Conservation (phyloP, 75 land plant species). For the Selaginella moellendorffii region DNA sequence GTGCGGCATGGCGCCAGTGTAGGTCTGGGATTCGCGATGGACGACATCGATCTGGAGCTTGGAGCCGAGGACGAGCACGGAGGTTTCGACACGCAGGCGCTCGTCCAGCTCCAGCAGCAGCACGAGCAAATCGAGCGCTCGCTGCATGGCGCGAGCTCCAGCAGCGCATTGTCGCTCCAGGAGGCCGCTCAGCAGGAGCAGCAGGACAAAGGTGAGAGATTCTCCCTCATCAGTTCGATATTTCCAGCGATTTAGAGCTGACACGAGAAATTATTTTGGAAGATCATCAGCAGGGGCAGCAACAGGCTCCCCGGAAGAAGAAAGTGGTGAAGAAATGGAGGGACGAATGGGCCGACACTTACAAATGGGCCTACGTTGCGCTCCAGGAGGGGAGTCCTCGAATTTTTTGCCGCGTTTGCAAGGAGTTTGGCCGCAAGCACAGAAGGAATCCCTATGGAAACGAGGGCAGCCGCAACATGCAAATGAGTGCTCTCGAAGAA, state of each 20-base stretch:
- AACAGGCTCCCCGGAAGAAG: slow-evolving; percentile 57
- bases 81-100: slow-evolving; percentile 35
- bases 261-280: too few relatives aligned
- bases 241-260: too few relatives aligned
- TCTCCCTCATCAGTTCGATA: not conserved
- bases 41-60: slow-evolving; percentile 89
- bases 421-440: slow-evolving; percentile 94
- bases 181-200: not conserved
- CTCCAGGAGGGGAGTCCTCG: slow-evolving; percentile 73
- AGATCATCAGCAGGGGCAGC: too few relatives aligned
- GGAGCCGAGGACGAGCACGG: slow-evolving; percentile 85
- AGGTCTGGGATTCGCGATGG: slow-evolving; percentile 36
- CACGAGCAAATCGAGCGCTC: slow-evolving; percentile 43
- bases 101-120: slow-evolving; percentile 21
- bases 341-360: slow-evolving; percentile 99
- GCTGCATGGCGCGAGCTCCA: slow-evolving; percentile 27
- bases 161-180: not conserved
- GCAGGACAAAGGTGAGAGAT: not conserved
- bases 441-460: slow-evolving; percentile 96
- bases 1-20: too few relatives aligned
- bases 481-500: slow-evolving; percentile 99
- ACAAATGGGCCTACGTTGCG: slow-evolving; percentile 98
- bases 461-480: slow-evolving; percentile 99
- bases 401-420: slow-evolving; percentile 91
- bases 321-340: slow-evolving; percentile 97